These are phyloP conservation scores for Lactarius sp. DNA, from an alignment of 768 basidiomycete species.

Conservation along the genomic window DNA sequence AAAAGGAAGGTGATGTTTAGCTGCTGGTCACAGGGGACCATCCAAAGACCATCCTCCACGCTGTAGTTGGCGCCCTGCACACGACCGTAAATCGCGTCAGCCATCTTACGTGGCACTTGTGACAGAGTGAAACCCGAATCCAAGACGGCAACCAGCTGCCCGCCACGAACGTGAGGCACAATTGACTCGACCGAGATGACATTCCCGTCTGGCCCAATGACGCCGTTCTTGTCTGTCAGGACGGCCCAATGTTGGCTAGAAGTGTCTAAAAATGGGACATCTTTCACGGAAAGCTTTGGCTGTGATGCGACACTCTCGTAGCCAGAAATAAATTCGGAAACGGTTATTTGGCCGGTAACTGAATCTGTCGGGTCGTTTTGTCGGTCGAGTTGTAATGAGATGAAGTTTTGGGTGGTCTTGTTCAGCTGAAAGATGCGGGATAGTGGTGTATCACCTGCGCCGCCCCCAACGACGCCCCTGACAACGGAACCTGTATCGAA, in stretches of 20 bases:
- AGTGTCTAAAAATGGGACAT: slow-evolving; percentile 53
- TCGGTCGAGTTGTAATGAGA: slow-evolving; percentile 65
- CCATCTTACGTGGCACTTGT: slow-evolving; percentile 68
- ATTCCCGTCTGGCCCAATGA: slow-evolving; percentile 73
- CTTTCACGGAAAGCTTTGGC: slow-evolving; percentile 63
- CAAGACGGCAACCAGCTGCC: slow-evolving; percentile 65
- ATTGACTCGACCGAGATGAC: slow-evolving; percentile 57
- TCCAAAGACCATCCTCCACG: slow-evolving; percentile 53
- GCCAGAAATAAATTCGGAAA: slow-evolving; percentile 58
- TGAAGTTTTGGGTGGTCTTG: slow-evolving; percentile 52
- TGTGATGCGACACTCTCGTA: slow-evolving; percentile 56
- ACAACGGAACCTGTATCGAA: slow-evolving; percentile 68
- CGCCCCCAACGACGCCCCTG: slow-evolving; percentile 46
- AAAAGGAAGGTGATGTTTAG: slow-evolving; percentile 70
- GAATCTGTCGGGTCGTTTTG: slow-evolving; percentile 47
- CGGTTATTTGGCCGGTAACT: slow-evolving; percentile 60
- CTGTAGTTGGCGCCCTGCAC: slow-evolving; percentile 70
- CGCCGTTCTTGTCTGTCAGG: slow-evolving; percentile 59
- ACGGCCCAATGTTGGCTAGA: slow-evolving; percentile 82
- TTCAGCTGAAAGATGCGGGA: slow-evolving; percentile 62
- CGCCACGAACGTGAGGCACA: slow-evolving; percentile 59
- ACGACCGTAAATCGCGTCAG: slow-evolving; percentile 77
- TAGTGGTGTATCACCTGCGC: slow-evolving; percentile 53
- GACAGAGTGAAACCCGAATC: slow-evolving; percentile 70
- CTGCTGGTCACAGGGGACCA: slow-evolving; percentile 67